These are phyloP conservation scores for Nemania diffusa DNA, from an alignment of 2,329 filamentous ascomycete genomes.

Conservation along the genomic window DNA sequence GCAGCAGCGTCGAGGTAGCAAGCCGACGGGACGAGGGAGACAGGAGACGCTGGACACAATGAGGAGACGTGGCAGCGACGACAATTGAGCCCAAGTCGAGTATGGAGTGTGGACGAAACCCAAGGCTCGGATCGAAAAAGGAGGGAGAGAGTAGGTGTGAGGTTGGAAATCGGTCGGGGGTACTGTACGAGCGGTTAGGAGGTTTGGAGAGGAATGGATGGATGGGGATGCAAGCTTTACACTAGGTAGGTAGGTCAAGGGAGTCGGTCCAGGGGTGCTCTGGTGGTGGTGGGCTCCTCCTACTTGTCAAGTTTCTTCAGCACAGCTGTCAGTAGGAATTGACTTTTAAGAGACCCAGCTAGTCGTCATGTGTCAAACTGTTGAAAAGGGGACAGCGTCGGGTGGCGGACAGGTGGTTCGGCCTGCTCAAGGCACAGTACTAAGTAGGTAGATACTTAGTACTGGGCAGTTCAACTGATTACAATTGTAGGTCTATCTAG, in stretches of 20 bases:
- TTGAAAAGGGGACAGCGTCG: neutral
- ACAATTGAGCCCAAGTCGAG: conserved; percentile 40
- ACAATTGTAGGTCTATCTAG: neutral
- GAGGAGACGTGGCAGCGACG: conserved; percentile 26
- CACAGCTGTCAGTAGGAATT: neutral
- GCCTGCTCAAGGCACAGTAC: neutral
- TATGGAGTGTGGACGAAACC: conserved; percentile 40
- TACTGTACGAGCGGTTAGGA: conserved; percentile 41
- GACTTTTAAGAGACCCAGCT: neutral
- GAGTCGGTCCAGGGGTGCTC: neutral
- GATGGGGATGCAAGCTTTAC: conserved; percentile 45
- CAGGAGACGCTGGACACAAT: conserved; percentile 14
- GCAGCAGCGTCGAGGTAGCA: conserved; percentile 21
- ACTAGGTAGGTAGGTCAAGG: conserved; percentile 18
- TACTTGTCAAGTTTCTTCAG: neutral
- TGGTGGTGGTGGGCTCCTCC: neutral
- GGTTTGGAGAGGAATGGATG: conserved; percentile 39
- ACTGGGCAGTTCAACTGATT: neutral
- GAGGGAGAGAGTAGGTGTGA: conserved; percentile 45
- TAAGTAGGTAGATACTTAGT: neutral
- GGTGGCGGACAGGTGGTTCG: neutral
- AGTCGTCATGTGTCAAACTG: neutral
- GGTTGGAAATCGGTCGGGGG: conserved; percentile 48
- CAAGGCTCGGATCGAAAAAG: conserved; percentile 42
- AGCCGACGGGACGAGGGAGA: neutral